Evolutionary conservation across 352 stramenopile genomes (phyloP), one percentile per base, ranked within the genome.

Genomic region (Globisporangium carolinianum): DNA sequence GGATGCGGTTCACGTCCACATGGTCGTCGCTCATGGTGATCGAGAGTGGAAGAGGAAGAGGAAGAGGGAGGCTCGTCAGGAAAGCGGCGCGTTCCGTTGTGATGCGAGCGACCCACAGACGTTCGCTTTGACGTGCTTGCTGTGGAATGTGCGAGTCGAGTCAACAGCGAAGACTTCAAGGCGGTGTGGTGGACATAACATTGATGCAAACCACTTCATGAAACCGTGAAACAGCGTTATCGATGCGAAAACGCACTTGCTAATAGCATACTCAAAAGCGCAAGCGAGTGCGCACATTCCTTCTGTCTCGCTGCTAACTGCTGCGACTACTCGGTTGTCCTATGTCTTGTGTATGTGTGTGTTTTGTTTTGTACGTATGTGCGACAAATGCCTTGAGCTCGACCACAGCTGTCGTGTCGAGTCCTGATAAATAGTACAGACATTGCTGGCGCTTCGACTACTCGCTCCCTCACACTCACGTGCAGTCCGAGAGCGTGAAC

Each of bases 1-100:
- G 66, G 68, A 92, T 88, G 60, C 75, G 75, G 60, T 82, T 66
- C 45, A 82, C 73, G 65, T 89, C 69, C 51, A 87, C 59, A 18
- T 39, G 41, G 10, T 58, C 55, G n/a, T 52, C 48, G 53, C 63
- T 83, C 76, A 87, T 87, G 46, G 10, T 66, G 39, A 14, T 14
- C 3, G 42, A 6, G 42, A 6, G 42, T 5, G 42, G 5, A 17
- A 7, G 42, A 17, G 6, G 42, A 17, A 17, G 42, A 47, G 42
- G 12, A n/a, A 47, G 42, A 17, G 14, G 12, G 36, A 32, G 7
- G 39, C 3, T 43, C 39, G 39, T 43, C 39, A 43, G 11, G 39
- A 12, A 43, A 8, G 39, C 39, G 7, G 39, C 39, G 11, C 7
- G 39, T 43, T 43, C 39, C 7, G 11, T 43, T 43, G 39, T 43